A percentile compares a stretch with the other conserved stretches of the same genome.
Conservation (phyloP, 2,329 filamentous ascomycete species). For the Aquanectria penicillioides region DNA sequence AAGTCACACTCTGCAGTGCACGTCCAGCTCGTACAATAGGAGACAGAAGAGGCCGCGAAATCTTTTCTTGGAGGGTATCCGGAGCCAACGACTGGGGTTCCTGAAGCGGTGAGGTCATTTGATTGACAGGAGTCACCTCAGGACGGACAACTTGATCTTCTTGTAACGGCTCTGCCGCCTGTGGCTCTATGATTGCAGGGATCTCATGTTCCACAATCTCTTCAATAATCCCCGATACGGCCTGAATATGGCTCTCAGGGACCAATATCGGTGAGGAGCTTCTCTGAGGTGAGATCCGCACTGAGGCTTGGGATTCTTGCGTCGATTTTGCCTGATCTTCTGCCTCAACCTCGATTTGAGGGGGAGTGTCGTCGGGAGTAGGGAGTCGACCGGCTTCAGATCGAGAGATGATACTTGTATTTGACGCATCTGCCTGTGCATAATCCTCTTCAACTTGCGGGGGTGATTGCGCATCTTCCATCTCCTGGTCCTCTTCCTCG, state of each 20-base stretch:
- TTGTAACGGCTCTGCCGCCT: slow-evolving; percentile 19
- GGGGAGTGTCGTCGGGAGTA: slow-evolving; percentile 63
- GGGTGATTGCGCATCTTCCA: slow-evolving; percentile 10
- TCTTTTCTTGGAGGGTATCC: slow-evolving; percentile 43
- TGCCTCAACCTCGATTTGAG: slow-evolving; percentile 44
- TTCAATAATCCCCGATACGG: slow-evolving; percentile 25
- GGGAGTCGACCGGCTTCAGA: slow-evolving; percentile 58
- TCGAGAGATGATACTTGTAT: slow-evolving; percentile 46
- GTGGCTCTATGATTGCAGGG: slow-evolving; percentile 21
- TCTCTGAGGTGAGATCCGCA: slow-evolving; percentile 14
- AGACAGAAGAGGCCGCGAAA: slow-evolving; percentile 58
- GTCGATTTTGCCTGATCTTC: slow-evolving; percentile 34
- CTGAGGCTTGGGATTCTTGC: slow-evolving; percentile 22
- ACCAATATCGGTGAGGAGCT: slow-evolving; percentile 9
- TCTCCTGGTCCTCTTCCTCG: slow-evolving; percentile 23
- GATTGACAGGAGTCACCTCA: slow-evolving; percentile 50
- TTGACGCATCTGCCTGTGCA: slow-evolving; percentile 35
- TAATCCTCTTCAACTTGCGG: slow-evolving; percentile 14
- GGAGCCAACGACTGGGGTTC: slow-evolving; percentile 45
- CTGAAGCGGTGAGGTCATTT: slow-evolving; percentile 50
- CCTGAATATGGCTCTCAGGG: slow-evolving; percentile 12
- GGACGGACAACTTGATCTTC: slow-evolving; percentile 26
- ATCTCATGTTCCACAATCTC: slow-evolving; percentile 23
- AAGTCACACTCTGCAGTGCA: slow-evolving; percentile 67
- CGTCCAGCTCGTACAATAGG: slow-evolving; percentile 68